These are phyloP conservation scores for Sporothrix luriei DNA, from an alignment of 2,329 filamentous ascomycete species.

Conservation along the genomic window DNA sequence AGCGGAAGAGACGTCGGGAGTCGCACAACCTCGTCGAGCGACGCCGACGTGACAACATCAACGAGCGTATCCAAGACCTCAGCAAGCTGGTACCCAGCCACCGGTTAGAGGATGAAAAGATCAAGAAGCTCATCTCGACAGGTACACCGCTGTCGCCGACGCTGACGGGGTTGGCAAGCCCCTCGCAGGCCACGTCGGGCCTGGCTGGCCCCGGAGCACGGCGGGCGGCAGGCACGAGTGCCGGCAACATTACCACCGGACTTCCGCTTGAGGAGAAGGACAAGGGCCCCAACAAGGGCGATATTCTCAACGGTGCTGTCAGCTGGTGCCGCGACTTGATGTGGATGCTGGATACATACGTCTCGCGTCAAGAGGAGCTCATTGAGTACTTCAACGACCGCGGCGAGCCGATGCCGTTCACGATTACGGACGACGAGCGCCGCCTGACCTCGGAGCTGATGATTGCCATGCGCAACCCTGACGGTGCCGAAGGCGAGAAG, in stretches of 20 bases:
- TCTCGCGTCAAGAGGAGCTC: constrained; percentile 86
- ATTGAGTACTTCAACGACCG: constrained; percentile 72
- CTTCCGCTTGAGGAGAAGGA: constrained; percentile 95
- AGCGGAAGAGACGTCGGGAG: constrained; percentile 85
- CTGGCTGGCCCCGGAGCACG: constrained; percentile 82
- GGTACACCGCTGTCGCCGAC: constrained; percentile 87
- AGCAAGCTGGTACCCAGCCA: constrained; percentile 91
- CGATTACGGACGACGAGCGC: constrained; percentile 86
- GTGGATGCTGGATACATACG: constrained; percentile 91
- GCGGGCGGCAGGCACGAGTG: constrained; percentile 68
- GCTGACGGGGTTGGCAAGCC: constrained; percentile 67
- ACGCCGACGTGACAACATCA: constrained; percentile 94
- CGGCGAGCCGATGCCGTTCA: constrained; percentile 76
- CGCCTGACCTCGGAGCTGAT: constrained; percentile 93
- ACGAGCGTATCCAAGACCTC: constrained; percentile 95
- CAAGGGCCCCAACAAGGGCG: constrained; percentile 97
- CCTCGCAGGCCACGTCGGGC: constrained; percentile 80
- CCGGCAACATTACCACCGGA: constrained; percentile 86
- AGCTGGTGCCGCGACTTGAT: constrained; percentile 97
- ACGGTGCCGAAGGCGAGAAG: constrained; percentile 46
- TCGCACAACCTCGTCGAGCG: constrained; percentile 97
- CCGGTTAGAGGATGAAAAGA: constrained; percentile 93
- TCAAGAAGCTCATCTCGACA: constrained; percentile 90
- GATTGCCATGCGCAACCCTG: constrained; percentile 81
- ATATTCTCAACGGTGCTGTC: constrained; percentile 95